Percentiles rank a stretch among this genome's conserved stretches.
Evolutionary conservation across 2,329 filamentous ascomycete genomes (phyloP).

Genomic region (Hymenoscyphus salicellus): DNA sequence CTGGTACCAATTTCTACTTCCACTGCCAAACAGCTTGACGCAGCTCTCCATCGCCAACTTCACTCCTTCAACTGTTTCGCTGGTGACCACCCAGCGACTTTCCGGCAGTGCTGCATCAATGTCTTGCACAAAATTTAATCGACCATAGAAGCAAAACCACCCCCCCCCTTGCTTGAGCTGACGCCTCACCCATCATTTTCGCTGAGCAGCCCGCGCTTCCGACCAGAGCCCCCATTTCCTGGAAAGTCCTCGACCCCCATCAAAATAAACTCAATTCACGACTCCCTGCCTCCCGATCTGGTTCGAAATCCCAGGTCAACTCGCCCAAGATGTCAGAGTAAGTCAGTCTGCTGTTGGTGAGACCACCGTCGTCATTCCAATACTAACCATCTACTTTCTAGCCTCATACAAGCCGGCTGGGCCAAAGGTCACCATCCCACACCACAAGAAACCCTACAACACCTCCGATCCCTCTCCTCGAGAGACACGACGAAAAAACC

Average conservation of each 20-base stretch:
- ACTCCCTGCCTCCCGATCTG: background rate
- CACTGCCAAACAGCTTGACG: too few relatives aligned
- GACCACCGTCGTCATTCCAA: background rate
- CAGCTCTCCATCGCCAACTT: too few relatives aligned
- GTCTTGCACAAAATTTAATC: too few relatives aligned
- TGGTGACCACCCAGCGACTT: too few relatives aligned
- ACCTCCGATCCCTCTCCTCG: constrained; percentile 54
- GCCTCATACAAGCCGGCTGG: constrained; percentile 53
- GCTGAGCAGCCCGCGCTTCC: background rate
- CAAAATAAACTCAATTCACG: background rate
- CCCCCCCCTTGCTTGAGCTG: background rate
- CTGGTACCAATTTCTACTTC: too few relatives aligned
- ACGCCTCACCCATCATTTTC: background rate
- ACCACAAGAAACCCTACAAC: constrained; percentile 43
- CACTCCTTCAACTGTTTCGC: too few relatives aligned
- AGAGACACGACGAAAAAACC: constrained; percentile 45
- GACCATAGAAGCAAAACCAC: too few relatives aligned
- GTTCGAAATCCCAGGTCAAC: background rate
- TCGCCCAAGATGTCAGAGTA: constrained; percentile 17
- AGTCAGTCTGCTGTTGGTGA: background rate
- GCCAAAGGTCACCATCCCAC: constrained; percentile 46
- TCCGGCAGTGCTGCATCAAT: too few relatives aligned
- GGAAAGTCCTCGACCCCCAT: background rate
- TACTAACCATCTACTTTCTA: constrained; percentile 30
- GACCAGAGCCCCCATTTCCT: background rate